Evolutionary conservation across 352 stramenopile genomes (phyloP).

Genomic region (Nothophytophthora sp.): DNA sequence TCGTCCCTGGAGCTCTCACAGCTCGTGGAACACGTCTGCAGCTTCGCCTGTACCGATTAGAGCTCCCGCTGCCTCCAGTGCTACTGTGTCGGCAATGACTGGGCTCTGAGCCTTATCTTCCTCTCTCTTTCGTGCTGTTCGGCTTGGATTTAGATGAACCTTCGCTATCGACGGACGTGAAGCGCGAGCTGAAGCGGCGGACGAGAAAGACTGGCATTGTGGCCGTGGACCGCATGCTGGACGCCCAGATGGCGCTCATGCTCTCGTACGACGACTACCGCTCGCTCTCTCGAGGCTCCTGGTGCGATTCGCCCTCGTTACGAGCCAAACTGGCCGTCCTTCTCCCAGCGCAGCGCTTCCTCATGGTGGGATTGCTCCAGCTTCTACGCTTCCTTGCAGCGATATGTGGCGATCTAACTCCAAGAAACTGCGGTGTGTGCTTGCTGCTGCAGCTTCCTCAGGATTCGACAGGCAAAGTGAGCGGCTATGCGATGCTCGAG

Average conservation of each 20-base stretch:
- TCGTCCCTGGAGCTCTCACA: conserved; percentile 11
- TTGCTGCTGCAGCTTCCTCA: conserved; percentile 36
- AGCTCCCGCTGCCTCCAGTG: no score
- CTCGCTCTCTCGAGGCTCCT: conserved; percentile 12
- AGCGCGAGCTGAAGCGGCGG: conserved; percentile 21
- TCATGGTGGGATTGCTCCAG: conserved; percentile 39
- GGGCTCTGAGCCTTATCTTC: no score
- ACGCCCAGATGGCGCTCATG: conserved; percentile 27
- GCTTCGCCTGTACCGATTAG: conserved; percentile 21
- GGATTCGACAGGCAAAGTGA: conserved; percentile 34
- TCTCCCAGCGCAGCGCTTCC: conserved; percentile 34
- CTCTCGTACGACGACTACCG: conserved; percentile 52
- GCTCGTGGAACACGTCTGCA: conserved; percentile 17
- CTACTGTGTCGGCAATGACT: no score
- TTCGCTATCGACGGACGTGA: not conserved
- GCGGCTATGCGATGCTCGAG: conserved; percentile 44
- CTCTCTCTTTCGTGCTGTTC: no score
- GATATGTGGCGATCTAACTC: no score
- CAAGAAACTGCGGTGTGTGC: not conserved
- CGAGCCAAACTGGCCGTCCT: conserved; percentile 27
- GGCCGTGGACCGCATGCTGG: conserved; percentile 38
- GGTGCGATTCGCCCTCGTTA: conserved; percentile 1
- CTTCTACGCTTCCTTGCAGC: not conserved
- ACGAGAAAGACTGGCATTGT: conserved; percentile 23
- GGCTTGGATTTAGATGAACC: conserved; percentile 1